These are phyloP conservation scores for Lichina pygmaea DNA, from an alignment of 495 filamentous ascomycete species.

Conservation along the genomic window DNA sequence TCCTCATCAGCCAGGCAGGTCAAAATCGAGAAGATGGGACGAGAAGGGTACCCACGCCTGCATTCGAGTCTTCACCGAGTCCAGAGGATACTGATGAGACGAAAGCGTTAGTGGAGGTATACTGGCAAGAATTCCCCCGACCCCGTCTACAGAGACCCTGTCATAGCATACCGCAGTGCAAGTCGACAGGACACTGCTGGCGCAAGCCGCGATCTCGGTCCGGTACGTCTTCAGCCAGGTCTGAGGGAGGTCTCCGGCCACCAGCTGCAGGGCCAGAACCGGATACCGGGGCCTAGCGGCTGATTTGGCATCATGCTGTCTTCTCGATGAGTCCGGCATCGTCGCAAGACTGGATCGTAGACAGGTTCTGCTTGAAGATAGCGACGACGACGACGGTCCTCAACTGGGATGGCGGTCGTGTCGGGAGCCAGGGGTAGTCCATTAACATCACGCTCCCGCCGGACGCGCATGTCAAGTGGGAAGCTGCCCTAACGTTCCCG, in stretches of 20 bases:
- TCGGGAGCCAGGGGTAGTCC: conserved; percentile 29
- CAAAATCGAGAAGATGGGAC: not conserved
- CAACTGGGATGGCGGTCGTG: conserved; percentile 29
- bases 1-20: not conserved
- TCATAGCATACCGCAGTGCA: conserved; percentile 23
- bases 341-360: not conserved
- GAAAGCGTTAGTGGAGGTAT: not conserved
- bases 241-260: conserved; percentile 9
- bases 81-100: conserved; percentile 37
- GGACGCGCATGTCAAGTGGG: conserved; percentile 1
- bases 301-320: conserved; percentile 1
- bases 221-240: conserved; percentile 45
- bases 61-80: conserved; percentile 70
- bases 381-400: conserved; percentile 23
- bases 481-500: too few relatives aligned
- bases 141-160: too few relatives aligned
- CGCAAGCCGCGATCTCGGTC: conserved; percentile 51
- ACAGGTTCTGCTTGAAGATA: conserved; percentile 3
- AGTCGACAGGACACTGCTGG: conserved; percentile 47
- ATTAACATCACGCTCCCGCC: conserved; percentile 18
- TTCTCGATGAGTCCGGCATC: conserved; percentile 1
- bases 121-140: too few relatives aligned
- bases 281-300: conserved; percentile 14
- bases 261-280: not conserved
- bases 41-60: conserved; percentile 24